phyloP scores from a whole-genome alignment of 495 filamentous ascomycete species.

The Melanomma pulvis-pyrius region DNA sequence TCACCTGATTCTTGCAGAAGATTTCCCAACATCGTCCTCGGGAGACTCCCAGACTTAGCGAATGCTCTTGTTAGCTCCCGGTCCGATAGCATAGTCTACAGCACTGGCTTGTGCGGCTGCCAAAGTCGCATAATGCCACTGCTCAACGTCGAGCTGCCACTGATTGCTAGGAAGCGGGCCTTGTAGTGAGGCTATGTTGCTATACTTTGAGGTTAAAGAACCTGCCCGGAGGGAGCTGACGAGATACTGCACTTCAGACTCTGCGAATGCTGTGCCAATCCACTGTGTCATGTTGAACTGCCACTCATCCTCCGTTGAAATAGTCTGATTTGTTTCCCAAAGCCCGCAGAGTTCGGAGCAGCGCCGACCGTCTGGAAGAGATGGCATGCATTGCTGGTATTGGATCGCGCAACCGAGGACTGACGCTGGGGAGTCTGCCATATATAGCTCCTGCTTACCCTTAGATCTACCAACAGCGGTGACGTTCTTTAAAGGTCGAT shows the following conservation, averaged over 20 bases:
- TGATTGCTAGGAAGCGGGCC: conserved; percentile 13
- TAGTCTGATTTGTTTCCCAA: neutral
- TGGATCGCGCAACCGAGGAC: neutral
- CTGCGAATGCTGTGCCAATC: too few relatives aligned
- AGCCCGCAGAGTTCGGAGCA: conserved; percentile 6
- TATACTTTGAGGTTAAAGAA: neutral
- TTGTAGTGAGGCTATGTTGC: neutral
- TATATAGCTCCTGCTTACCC: too few relatives aligned
- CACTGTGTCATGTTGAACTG: too few relatives aligned
- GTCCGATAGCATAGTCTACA: neutral
- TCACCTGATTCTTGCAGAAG: conserved; percentile 1
- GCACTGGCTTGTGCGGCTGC: conserved; percentile 11
- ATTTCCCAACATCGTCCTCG: neutral
- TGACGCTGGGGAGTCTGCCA: too few relatives aligned
- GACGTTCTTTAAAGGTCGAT: too few relatives aligned
- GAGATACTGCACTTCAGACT: neutral
- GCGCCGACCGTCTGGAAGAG: neutral
- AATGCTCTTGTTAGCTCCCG: neutral
- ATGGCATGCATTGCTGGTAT: conserved; percentile 29
- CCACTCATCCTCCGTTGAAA: too few relatives aligned
- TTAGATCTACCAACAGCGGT: too few relatives aligned
- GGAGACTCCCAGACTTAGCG: neutral
- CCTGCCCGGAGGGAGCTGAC: neutral
- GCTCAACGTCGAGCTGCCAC: conserved; percentile 25
- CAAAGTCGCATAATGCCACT: conserved; percentile 1